Conservation (phyloP, 1,284 basidiomycete species). For the Sanghuangporus baumii region DNA sequence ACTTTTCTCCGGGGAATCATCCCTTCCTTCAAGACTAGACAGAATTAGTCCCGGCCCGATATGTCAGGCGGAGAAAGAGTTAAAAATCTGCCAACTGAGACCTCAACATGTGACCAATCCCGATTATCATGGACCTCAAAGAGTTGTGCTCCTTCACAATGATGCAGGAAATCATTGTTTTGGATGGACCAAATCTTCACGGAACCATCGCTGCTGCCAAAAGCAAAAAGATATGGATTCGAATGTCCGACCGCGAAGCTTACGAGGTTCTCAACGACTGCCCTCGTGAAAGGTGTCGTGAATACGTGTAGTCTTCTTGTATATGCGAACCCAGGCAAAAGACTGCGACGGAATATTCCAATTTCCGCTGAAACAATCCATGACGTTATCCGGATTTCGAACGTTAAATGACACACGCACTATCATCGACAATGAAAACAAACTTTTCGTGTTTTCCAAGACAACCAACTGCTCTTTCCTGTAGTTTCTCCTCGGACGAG, state of each 20-base stretch:
- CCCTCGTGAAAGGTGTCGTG: not conserved
- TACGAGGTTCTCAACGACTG: not conserved
- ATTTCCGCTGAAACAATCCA: not conserved
- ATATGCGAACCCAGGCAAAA: not conserved
- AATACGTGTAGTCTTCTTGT: not conserved
- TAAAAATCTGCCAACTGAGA: not conserved
- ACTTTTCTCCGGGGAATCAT: not conserved
- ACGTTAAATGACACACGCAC: too few species aligned
- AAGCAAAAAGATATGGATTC: conserved; percentile 4
- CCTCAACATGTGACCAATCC: not conserved
- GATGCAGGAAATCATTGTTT: not conserved
- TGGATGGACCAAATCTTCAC: conserved; percentile 3
- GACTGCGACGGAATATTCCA: not conserved
- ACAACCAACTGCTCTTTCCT: too few species aligned
- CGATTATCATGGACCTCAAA: not conserved
- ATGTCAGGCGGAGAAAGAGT: not conserved
- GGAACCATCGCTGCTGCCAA: not conserved
- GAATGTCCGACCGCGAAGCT: not conserved
- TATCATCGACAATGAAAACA: too few species aligned
- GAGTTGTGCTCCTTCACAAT: not conserved
- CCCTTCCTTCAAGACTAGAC: too few species aligned
- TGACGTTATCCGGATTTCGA: too few species aligned
- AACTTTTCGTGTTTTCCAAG: too few species aligned
- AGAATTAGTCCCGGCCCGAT: not conserved
- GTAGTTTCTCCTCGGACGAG: too few species aligned